These are phyloP conservation scores for Sugiyamaella pinicola DNA, from an alignment of 1,139 yeast species.

Conservation along the genomic window DNA sequence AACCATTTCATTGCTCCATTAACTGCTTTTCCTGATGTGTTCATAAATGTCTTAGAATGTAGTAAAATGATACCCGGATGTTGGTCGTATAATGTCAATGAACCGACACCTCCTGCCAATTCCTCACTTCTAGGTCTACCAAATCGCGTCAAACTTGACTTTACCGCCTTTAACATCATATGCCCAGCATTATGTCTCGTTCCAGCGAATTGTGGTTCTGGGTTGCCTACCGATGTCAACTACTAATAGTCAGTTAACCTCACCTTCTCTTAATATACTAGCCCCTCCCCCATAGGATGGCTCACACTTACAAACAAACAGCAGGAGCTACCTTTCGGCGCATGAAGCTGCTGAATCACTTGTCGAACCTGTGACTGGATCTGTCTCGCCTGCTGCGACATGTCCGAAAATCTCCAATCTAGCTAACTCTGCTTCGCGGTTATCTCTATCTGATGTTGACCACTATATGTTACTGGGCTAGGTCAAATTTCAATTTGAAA, in stretches of 20 bases:
- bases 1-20: constrained; percentile 49
- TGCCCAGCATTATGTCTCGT: constrained; percentile 86
- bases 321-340: constrained; percentile 14
- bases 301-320: constrained; percentile 18
- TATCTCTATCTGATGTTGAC: not conserved
- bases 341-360: constrained; percentile 14
- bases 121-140: constrained; percentile 23
- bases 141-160: constrained; percentile 22
- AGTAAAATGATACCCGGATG: constrained; percentile 45
- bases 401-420: not conserved
- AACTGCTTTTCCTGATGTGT: constrained; percentile 56
- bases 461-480: not conserved
- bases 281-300: too few relatives aligned
- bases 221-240: constrained; percentile 71
- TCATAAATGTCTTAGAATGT: constrained; percentile 66
- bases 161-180: constrained; percentile 44
- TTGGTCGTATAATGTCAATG: constrained; percentile 31
- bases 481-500: too few relatives aligned
- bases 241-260: not conserved
- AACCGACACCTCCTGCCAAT: constrained; percentile 24
- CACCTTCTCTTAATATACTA: too few relatives aligned
- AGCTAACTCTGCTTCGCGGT: too few relatives aligned
- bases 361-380: constrained; percentile 20
- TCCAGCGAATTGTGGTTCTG: constrained; percentile 58
- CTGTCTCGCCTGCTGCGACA: constrained; percentile 19